A percentile compares a stretch with the other conserved stretches of the same genome.
Conservation (phyloP, 2,329 filamentous ascomycete genomes). For the Dothideomycetes sp. region DNA sequence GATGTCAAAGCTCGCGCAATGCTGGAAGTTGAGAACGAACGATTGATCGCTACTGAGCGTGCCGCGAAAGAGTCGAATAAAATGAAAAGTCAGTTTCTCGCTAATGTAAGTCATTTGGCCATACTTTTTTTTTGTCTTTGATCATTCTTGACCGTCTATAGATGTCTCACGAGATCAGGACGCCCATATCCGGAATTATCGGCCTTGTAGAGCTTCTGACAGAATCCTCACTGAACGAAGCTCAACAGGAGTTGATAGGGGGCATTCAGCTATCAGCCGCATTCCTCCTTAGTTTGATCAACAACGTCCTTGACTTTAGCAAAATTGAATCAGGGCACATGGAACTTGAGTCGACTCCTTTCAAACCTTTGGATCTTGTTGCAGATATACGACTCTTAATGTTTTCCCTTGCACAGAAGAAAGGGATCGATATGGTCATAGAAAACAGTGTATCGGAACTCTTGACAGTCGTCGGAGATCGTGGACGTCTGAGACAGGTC, state of each 20-base stretch:
- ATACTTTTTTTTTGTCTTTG: neutral
- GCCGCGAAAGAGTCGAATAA: constrained; percentile 8
- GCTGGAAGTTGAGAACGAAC: constrained; percentile 11
- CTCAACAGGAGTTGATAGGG: constrained; percentile 10
- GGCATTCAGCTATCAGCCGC: constrained; percentile 11
- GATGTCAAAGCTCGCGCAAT: constrained; percentile 7
- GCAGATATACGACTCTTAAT: constrained; percentile 9
- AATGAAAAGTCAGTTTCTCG: constrained; percentile 14
- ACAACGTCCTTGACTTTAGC: constrained; percentile 15
- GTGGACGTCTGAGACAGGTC: constrained; percentile 10
- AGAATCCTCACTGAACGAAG: constrained; percentile 10
- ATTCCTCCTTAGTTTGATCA: constrained; percentile 13
- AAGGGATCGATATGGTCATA: constrained; percentile 11
- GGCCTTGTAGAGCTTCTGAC: constrained; percentile 12
- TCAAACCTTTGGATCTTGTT: constrained; percentile 3
- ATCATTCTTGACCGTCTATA: neutral
- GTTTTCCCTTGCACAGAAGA: constrained; percentile 7
- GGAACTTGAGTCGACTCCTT: constrained; percentile 13
- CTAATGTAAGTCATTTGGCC: constrained; percentile 4
- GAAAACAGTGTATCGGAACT: constrained; percentile 3
- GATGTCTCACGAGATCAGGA: constrained; percentile 16
- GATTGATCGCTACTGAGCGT: constrained; percentile 6
- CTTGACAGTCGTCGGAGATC: constrained; percentile 12
- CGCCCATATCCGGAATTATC: constrained; percentile 14
- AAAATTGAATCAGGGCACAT: constrained; percentile 15